Base-by-base conservation (phyloP, 1,139 yeast species). In the Saccharomyces pastorianus region DNA sequence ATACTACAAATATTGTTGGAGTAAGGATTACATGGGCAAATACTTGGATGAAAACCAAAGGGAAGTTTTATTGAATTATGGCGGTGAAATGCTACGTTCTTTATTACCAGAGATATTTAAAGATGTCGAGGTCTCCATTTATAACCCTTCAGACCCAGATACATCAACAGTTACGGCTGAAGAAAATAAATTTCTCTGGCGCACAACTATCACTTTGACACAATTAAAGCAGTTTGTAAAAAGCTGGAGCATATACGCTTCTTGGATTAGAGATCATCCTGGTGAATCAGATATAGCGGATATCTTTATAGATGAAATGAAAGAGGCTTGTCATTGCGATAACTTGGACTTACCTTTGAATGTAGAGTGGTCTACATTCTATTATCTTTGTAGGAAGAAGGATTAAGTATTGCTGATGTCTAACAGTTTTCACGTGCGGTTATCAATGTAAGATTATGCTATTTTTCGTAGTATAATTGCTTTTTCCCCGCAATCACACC, bases 11-110 rank as follows among this genome's bases (percentile, higher is more conserved):
- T 65, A 70, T 53, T 56, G 65, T 57, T 47, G 68, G 31, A 74
- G 73, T 47, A 78, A 76, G 14, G 50, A 55, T 1, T 76, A 72
- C 58, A 72, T 85, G 70, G 93, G 91, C 0, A 81, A 83, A 1
- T 81, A 77, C 63, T 85, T 87, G 82, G 81, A 84, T 61, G 83
- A 82, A 58, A 88, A 90, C 0, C 93, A 91, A 2, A 75, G 86
- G 55, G 64, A 71, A 27, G 70, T 74, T 25, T 69, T 85, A 47
- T 69, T 82, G 46, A 64, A 71, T 6, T 69, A 79, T 57, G 69
- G 78, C 64, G 72, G 66, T 42, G 42, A 28, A 46, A 52, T 27
- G 13, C 44, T 52, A 50, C 34, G 48, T 77, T 73, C 6, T 62
- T 73, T n/a, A 66, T 69, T 14, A 73, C 77, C 0, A 0, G 69